Evolutionary conservation across 805 yeast genomes (phyloP), one percentile per base, ranked within the genome.

Genomic region (Yamadazyma takamatsuzukensis): DNA sequence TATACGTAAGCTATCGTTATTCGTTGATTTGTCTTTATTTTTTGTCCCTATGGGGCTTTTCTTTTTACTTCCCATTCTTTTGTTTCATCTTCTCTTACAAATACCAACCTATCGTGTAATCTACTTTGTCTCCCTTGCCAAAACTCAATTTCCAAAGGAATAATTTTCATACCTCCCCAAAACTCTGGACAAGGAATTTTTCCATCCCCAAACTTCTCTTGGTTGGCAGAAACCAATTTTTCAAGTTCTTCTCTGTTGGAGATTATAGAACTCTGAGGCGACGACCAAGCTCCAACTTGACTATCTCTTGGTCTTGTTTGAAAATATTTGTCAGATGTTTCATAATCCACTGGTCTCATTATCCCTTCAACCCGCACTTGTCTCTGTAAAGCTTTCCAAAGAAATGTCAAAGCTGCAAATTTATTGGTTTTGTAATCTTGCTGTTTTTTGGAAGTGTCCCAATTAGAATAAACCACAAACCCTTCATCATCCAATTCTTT

Each of bases 111-210:
- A 58, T 93, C 98, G 57, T 93, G 98, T 32, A 90, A 67, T 56
- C 98, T 75, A 51, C 85, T 81, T 39, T 74, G 70, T 43, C 98
- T 78, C 12, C 98, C 98, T 64, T 93, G 98, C 97, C 97, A 93
- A 53, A 90, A 93, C 62, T 93, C 98, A 44, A 90, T 74, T 53
- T 87, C 95, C 28, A 85, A 62, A 4, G 98, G 98, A 25, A 83
- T 78, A 12, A 93, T 70, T 51, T 95, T 72, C 30, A 93, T 54
- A 0, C 98, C 98, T 34, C 97, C 98, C 98, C 98, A 93, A 54
- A 67, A 81, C 21, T 84, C 89, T 11, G 98, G 98, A 43, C 95
- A 83, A 18, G 95, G 94, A 27, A 93, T 77, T 21, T 75, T 75
- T 32, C 72, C 82, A 9, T 48, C 47, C 41, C 77, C 74, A 41